phyloP scores from a whole-genome alignment of 176 grass and related monocot genomes.

The Carex pumila region DNA sequence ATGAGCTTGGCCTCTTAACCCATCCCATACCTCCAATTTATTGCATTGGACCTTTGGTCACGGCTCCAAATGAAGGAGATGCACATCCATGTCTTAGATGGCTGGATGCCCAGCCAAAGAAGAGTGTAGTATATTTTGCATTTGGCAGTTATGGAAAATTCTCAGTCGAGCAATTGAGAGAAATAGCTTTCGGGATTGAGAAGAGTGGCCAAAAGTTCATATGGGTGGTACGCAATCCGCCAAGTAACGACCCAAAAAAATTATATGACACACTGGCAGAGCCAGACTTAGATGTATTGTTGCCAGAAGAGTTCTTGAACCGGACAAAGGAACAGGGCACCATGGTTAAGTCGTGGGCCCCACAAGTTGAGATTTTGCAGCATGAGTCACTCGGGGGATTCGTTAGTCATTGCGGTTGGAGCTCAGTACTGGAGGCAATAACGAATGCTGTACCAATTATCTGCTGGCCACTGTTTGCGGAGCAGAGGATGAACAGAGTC shows the following conservation, averaged over 20 bases:
- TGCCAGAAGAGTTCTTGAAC: conserved; percentile 27
- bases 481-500: conserved; percentile 21
- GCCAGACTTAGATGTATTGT: background rate
- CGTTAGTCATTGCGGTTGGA: conserved; percentile 29
- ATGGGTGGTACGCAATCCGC: conserved; percentile 13
- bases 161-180: conserved; percentile 8
- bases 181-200: conserved; percentile 19
- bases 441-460: background rate
- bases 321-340: conserved; percentile 5
- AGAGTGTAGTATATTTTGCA: conserved; percentile 13
- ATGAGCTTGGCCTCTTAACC: conserved; percentile 2
- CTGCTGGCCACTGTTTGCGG: conserved; percentile 16
- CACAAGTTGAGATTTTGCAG: conserved; percentile 20
- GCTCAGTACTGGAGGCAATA: conserved; percentile 17
- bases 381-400: conserved; percentile 19
- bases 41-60: conserved; percentile 46
- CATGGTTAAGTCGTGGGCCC: conserved; percentile 21
- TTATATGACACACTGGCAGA: background rate
- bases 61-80: background rate
- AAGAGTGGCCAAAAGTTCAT: conserved; percentile 18
- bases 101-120: conserved; percentile 4
- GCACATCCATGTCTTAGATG: conserved; percentile 7
- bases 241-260: background rate
- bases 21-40: conserved; percentile 36
- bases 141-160: conserved; percentile 13